Evolutionary conservation across 805 yeast species (phyloP), one percentile per base, ranked within the genome.

Genomic region (Nakazawaea ernobii): DNA sequence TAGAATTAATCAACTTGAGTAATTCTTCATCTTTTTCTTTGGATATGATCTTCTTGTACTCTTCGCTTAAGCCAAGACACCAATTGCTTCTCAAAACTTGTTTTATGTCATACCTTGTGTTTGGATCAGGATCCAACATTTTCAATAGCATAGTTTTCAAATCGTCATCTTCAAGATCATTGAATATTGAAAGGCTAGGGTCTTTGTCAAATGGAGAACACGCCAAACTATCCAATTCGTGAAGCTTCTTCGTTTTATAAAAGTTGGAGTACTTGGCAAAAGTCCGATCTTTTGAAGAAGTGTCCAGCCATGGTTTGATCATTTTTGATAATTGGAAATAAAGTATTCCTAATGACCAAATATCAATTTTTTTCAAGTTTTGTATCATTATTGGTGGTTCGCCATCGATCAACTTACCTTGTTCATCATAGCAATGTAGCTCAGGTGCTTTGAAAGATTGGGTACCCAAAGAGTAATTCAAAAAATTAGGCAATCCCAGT

Each of bases 361-460:
- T 62, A 59, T 78, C 84, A 17, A 68, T 54, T 3, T 68, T 58
- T 45, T 67, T 68, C 47, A 69, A 68, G 42, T 66, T 51, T 9
- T 30, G 43, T 2, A 33, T 27, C 10, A 11, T 2, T 4, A 39
- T 45, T 4, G 43, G 48, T 4, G 6, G 27, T 7, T 38, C 33
- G 3, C 29, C 42, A 5, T 20, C 24, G 15, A 42, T 28, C 30
- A 42, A 15, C 44, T 45, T 20, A 24, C 45, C 48, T 15, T 66
- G 70, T 10, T 45, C 42, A 20, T 20, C 24, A 40, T 35, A 36
- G 32, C 55, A 40, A 51, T 61, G 72, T 29, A 76, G 51, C 54
- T 78, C 83, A 0, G 84, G 84, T 0, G 82, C 74, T 53, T 75
- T 78, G 60, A 75, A 78, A 6, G 79, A 70, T 24, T 66, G 66